phyloP scores from a whole-genome alignment of 805 yeast species.

The Yamadazyma tumulicola region DNA sequence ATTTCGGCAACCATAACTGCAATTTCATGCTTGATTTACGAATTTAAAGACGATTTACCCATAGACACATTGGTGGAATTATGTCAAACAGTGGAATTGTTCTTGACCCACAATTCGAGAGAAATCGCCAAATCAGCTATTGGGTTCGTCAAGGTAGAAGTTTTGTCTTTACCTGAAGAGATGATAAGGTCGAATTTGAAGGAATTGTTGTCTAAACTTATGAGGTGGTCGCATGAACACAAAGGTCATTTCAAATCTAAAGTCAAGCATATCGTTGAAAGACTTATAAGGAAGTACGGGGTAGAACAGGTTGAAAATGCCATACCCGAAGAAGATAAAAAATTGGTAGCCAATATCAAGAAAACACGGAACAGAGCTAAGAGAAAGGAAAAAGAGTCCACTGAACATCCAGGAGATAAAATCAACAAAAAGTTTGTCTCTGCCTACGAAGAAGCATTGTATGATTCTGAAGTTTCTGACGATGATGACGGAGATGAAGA shows the following conservation, averaged over 20 bases:
- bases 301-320: conserved; percentile 72
- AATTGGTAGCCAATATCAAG: conserved; percentile 78
- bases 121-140: conserved; percentile 94
- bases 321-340: conserved; percentile 89
- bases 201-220: conserved; percentile 63
- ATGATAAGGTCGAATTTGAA: conserved; percentile 63
- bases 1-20: conserved; percentile 92
- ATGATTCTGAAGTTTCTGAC: conserved; percentile 65
- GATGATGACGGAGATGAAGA: conserved; percentile 47
- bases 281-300: conserved; percentile 89
- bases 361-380: conserved; percentile 82
- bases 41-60: conserved; percentile 68
- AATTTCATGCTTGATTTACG: conserved; percentile 79
- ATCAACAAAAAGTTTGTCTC: conserved; percentile 60
- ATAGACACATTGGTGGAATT: conserved; percentile 65
- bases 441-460: conserved; percentile 89
- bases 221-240: conserved; percentile 95
- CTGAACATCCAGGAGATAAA: conserved; percentile 14
- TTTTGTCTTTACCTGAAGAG: conserved; percentile 77
- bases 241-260: conserved; percentile 91
- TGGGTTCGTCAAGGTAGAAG: conserved; percentile 90
- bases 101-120: conserved; percentile 83
- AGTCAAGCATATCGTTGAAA: conserved; percentile 89
- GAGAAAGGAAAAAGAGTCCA: conserved; percentile 56
- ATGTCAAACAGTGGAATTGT: conserved; percentile 81